Percentiles rank a stretch among this genome's conserved stretches.
Evolutionary conservation across 331 rosid genomes (phyloP).

Genomic region (Dryas integrifolia): DNA sequence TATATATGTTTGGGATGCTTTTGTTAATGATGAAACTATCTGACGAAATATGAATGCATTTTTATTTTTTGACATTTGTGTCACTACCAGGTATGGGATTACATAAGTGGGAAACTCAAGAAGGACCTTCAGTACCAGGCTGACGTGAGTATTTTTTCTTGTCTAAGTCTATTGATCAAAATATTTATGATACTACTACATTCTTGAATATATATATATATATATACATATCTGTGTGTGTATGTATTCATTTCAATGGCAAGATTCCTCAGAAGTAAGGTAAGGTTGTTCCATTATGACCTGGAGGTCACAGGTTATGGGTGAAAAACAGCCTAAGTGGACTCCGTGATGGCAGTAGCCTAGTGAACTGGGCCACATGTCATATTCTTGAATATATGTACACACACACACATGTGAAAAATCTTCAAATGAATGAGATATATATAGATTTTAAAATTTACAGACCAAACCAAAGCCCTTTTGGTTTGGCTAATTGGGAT

Average conservation of each 20-base stretch:
- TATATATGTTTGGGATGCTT: slow-evolving; percentile 29
- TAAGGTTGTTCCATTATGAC: background rate
- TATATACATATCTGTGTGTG: no score
- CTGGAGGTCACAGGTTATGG: background rate
- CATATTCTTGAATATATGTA: background rate
- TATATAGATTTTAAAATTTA: background rate
- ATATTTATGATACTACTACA: background rate
- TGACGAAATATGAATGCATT: slow-evolving; percentile 8
- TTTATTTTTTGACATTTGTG: slow-evolving; percentile 10
- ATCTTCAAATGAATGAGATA: no score
- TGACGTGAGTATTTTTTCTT: slow-evolving; percentile 60
- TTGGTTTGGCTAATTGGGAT: background rate
- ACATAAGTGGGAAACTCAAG: slow-evolving; percentile 93
- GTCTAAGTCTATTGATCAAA: background rate
- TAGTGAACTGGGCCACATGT: background rate
- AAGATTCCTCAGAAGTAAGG: background rate
- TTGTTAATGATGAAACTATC: slow-evolving; percentile 1
- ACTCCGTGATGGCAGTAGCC: background rate
- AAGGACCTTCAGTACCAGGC: slow-evolving; percentile 99
- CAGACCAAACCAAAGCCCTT: background rate
- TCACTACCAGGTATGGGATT: slow-evolving; percentile 82
- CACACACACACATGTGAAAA: no score
- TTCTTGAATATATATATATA: background rate
- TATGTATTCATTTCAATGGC: background rate
- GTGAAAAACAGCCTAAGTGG: background rate